Base-by-base conservation (phyloP, 805 yeast genomes). In the Priceomyces melissophilus region DNA sequence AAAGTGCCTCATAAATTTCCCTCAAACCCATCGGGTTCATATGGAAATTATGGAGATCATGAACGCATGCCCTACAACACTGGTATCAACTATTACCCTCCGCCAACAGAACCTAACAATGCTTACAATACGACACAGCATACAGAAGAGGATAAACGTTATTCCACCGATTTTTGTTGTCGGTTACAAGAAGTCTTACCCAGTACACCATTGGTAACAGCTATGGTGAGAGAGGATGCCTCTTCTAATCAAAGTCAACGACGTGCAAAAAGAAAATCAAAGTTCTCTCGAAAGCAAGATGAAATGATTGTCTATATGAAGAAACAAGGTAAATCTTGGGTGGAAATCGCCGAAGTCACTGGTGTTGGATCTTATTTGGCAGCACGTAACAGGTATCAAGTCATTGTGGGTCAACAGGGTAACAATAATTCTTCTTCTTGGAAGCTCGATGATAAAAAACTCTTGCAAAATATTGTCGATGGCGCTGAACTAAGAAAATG, bases 401-500 rank as follows among this genome's bases (percentile, higher is more conserved):
- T 84, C 3, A 70, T 84, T 36, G 83, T 85, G 48, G 93, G 93
- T 3, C 91, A 84, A 55, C 91, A 84, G 52, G 91, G 91, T 3
- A 67, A 67, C 45, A 84, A 85, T 27, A 85, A 84, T 10, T 72
- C 80, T 1, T 74, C 79, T 16, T 74, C 77, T 25, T 83, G 88
- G 83, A 78, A 75, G 8, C 50, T 65, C 1, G 78, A 75, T 11
- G 88, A 83, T 57, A 71, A 77, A 6, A 44, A 59, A 23, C 67
- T 68, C 14, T 61, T 84, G 30, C 79, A 75, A 49, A 55, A 55
- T 12, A 48, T 79, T n/a, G 60, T 84, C 7, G 90, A 84, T 53
- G 81, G 76, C 32, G 88, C 84, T 1, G 91, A 84, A 52, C 47
- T 75, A 32, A 87, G 81, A 44, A 84, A 84, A 53, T 81, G 88